These are phyloP conservation scores for Saccharomycopsis fermentans DNA, from an alignment of 805 yeast genomes.

Conservation along the genomic window DNA sequence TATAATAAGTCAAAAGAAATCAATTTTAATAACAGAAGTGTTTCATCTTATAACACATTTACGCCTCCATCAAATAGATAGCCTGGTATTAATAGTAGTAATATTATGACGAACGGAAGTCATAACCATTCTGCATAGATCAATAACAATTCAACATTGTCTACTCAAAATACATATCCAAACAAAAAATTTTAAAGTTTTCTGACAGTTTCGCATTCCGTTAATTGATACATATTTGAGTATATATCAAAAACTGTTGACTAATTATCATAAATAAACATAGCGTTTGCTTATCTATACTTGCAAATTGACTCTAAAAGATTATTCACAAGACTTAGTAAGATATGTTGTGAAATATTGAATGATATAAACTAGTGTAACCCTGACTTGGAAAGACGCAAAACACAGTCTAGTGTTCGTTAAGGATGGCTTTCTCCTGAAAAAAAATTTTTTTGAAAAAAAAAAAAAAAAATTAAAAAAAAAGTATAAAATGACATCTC, in stretches of 20 bases:
- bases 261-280: background rate
- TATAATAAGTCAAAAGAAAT: background rate
- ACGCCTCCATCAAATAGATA: background rate
- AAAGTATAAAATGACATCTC: background rate
- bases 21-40: background rate
- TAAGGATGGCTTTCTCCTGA: background rate
- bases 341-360: too few species aligned
- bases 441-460: background rate
- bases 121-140: background rate
- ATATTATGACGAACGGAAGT: background rate
- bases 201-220: background rate
- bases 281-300: background rate
- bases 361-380: background rate
- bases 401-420: background rate
- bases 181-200: background rate
- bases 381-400: background rate
- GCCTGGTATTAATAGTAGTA: background rate
- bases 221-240: background rate
- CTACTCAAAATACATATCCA: background rate
- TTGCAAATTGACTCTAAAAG: too few species aligned
- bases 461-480: background rate
- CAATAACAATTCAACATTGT: background rate
- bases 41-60: background rate
- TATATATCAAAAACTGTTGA: background rate
- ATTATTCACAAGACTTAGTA: too few species aligned